Evolutionary conservation across 176 grass and related monocot species (phyloP), one percentile per base, ranked within the genome.

Genomic region (Calamus simplicifolius): DNA sequence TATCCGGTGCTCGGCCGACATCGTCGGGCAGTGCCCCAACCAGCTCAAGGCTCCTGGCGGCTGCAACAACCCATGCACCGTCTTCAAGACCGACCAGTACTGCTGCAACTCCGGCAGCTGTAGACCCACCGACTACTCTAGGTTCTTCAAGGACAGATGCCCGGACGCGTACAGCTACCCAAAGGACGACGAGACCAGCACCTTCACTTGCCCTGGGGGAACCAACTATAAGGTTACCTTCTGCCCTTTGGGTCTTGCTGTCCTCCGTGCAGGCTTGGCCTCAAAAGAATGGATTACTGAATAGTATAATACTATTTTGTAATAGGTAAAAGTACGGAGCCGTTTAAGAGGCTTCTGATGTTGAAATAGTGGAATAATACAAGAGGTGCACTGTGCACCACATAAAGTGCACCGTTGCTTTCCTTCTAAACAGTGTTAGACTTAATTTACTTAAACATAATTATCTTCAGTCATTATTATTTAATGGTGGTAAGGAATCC

Each of bases 171-270:
- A 71, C 55, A 85, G 69, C 69, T 85, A 89, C 66, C 73, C 81
- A 14, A 62, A 58, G 61, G 81, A 85, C 31, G 73, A 77, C 19
- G 5, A 3, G 1, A 74, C 55, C 21, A 78, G 59, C 56, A 74
- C 43, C 14, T 83, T 29, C 73, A 77, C 63, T 27, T 89, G 85
- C 61, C 52, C 85, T 4, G 64, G 56, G 0, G 64, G 67, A 4
- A 81, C 63, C 58, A 66, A 74, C 61, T 86, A 86, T 65, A 50
- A 74, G 48, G 69, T 86, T 29, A 29, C 81, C 49, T 89, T 89
- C 73, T 89, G 85, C 50, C 81, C 81, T 21, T 21, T 7, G 12
- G 35, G 35, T 43, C 35, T 1, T 43, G 35, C 35, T 7, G 12
- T 43, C 35, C 1, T 13, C 35, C 35, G 12, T 43, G 35, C 8